Evolutionary conservation across 2,329 filamentous ascomycete genomes (phyloP), one percentile per base, ranked within the genome.

Genomic region (Cladobotryum mycophilum): DNA sequence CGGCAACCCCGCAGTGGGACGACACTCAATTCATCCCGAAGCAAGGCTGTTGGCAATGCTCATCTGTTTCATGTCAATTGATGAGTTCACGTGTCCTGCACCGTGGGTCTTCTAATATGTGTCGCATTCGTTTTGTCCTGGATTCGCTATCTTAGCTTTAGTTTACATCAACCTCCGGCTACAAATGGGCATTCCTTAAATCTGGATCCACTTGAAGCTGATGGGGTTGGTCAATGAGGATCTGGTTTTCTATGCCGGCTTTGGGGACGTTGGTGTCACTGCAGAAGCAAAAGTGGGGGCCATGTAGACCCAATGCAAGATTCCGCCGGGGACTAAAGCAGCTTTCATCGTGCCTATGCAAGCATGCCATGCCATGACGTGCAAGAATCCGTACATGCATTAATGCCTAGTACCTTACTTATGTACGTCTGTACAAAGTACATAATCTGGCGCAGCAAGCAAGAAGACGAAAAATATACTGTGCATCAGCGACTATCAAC

Each of bases 231-330:
- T 9, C 25, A 42, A 42, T 15, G 51, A 52, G 47, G 47, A 53
- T 53, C 47, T 41, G 47, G 46, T 50, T 52, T 34, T 41, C 41
- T 45, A 49, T 53, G 51, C 50, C 47, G 42, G 36, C 33, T 30
- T 41, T 46, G 48, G 20, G 42, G 43, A 47, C 50, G 40, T 30
- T 51, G 44, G 51, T 53, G 51, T 48, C 48, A 53, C 48, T 53
- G 51, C 51, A 53, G 51, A 53, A 46, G 44, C 45, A 34, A 22
- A 22, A 37, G 51, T 51, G 51, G 51, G 48, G 51, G 46, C 33
- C 44, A 41, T 53, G 51, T 49, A 43, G 51, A 53, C 51, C 53
- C 45, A 55, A 60, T 65, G 63, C 61, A 64, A 62, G 62, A 65
- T 65, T 57, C 58, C 58, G 55, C 55, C 52, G 55, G 52, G 55